Conservation (phyloP, 768 basidiomycete genomes). For the Kwoniella sp. region DNA sequence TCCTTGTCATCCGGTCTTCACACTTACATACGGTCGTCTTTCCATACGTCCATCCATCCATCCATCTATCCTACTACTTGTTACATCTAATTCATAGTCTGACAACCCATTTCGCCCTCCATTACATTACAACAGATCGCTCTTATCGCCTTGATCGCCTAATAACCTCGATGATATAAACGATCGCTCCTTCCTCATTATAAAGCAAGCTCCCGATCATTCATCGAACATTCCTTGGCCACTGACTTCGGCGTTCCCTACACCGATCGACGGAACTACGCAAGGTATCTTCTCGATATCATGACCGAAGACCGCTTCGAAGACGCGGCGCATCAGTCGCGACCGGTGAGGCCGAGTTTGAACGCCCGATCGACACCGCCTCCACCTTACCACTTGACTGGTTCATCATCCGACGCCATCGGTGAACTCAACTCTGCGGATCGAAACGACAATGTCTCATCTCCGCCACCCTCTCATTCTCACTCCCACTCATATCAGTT, state of each 20-base stretch:
- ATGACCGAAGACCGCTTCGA: background rate
- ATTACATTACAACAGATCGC: too few relatives aligned
- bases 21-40: too few relatives aligned
- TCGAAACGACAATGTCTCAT: background rate
- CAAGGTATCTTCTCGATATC: background rate
- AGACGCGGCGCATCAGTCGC: background rate
- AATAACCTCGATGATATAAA: too few relatives aligned
- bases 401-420: background rate
- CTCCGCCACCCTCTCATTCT: background rate
- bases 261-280: background rate
- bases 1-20: background rate
- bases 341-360: background rate
- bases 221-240: background rate
- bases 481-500: background rate
- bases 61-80: background rate
- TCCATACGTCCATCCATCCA: background rate
- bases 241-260: background rate
- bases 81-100: too few relatives aligned
- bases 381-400: conserved; percentile 14
- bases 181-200: background rate
- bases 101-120: too few relatives aligned
- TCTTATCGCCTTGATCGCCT: too few relatives aligned
- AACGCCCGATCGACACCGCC: conserved; percentile 22
- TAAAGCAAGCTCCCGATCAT: too few relatives aligned
- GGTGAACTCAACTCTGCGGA: background rate